A percentile compares a stretch with the other conserved stretches of the same genome.
phyloP scores from a whole-genome alignment of 331 rosid species.

The Spiraea crenata region DNA sequence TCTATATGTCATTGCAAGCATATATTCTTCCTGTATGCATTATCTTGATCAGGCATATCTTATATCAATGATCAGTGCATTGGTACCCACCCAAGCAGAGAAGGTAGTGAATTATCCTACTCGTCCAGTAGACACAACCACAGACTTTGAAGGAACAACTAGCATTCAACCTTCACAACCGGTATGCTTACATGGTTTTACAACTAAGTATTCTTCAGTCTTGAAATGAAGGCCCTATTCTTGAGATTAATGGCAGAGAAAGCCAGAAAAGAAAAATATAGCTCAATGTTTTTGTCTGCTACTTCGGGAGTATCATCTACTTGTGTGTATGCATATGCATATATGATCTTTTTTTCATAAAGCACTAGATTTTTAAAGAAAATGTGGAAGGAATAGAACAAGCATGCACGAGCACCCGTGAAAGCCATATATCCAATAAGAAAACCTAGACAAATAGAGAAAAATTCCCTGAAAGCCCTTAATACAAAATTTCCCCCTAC shows the following conservation, averaged over 20 bases:
- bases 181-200: constrained; percentile 41
- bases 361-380: too few species aligned
- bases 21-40: constrained; percentile 7
- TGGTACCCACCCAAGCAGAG: constrained; percentile 89
- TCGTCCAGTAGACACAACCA: constrained; percentile 92
- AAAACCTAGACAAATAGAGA: too few species aligned
- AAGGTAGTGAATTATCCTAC: constrained; percentile 79
- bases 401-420: too few species aligned
- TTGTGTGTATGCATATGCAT: too few species aligned
- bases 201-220: not conserved
- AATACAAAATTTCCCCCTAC: too few species aligned
- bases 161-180: constrained; percentile 80
- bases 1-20: constrained; percentile 8
- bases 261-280: not conserved
- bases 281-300: not conserved
- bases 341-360: too few species aligned
- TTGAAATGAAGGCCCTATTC: not conserved
- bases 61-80: constrained; percentile 61
- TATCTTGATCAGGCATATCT: constrained; percentile 37
- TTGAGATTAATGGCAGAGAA: not conserved
- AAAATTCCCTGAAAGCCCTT: too few species aligned
- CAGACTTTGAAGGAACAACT: constrained; percentile 94
- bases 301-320: not conserved
- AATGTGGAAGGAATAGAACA: too few species aligned
- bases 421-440: too few species aligned